A percentile compares a stretch with the other conserved stretches of the same genome.
phyloP scores from a whole-genome alignment of 2,329 filamentous ascomycete species.

The Trichoderma polysporum region DNA sequence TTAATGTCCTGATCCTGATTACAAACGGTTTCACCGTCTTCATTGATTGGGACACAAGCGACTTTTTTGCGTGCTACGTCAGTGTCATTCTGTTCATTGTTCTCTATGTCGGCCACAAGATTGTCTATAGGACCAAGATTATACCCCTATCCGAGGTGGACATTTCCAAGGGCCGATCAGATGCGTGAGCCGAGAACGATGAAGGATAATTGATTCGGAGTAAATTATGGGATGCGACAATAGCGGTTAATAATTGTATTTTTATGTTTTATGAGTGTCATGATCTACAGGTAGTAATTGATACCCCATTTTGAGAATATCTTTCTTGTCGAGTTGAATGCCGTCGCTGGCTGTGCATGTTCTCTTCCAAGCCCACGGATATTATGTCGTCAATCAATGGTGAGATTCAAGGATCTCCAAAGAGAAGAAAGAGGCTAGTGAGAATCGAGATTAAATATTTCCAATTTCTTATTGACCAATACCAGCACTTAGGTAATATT shows the following conservation, averaged over 20 bases:
- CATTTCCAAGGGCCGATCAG: constrained; percentile 25
- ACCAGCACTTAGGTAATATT: not conserved
- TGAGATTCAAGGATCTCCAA: not conserved
- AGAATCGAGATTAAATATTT: not conserved
- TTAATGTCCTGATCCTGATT: constrained; percentile 62
- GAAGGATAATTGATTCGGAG: not conserved
- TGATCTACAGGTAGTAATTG: constrained; percentile 21
- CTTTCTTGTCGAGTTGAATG: not conserved
- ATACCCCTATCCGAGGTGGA: constrained; percentile 40
- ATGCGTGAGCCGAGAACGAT: not conserved
- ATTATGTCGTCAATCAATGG: not conserved
- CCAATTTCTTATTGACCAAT: not conserved
- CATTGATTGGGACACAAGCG: constrained; percentile 58
- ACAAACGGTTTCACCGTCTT: constrained; percentile 70
- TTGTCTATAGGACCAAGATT: constrained; percentile 41
- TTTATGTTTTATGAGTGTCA: constrained; percentile 19
- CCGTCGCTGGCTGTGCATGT: not conserved
- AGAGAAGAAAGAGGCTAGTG: too few species aligned
- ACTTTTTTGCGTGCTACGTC: constrained; percentile 65
- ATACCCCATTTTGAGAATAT: constrained; percentile 9
- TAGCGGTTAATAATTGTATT: constrained; percentile 6
- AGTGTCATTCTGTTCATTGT: constrained; percentile 63
- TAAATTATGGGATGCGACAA: not conserved
- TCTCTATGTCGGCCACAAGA: constrained; percentile 62
- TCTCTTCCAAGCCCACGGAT: not conserved